These are phyloP conservation scores for Exobasidium rhododendri DNA, from an alignment of 1,284 basidiomycete species.

Conservation along the genomic window DNA sequence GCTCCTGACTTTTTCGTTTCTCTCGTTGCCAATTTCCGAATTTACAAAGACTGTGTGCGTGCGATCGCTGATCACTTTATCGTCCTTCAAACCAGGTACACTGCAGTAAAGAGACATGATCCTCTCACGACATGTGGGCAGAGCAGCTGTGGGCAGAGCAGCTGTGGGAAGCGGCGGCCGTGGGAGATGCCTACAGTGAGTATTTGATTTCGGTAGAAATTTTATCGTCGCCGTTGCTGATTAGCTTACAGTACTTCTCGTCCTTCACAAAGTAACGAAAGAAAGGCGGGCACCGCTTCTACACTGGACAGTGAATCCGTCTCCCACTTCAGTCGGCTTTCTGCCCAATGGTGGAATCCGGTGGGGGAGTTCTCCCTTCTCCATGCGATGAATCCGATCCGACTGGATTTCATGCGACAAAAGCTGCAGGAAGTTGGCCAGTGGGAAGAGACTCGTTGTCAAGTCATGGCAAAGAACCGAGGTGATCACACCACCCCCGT, in stretches of 20 bases:
- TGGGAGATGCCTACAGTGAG: neutral
- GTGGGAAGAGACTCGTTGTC: slow-evolving; percentile 37
- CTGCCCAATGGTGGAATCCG: slow-evolving; percentile 95
- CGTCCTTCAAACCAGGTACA: no score
- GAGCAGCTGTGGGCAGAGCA: neutral
- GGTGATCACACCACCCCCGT: slow-evolving; percentile 45
- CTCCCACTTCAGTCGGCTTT: slow-evolving; percentile 84
- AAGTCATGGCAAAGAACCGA: slow-evolving; percentile 38
- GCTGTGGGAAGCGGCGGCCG: no score
- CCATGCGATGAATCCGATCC: slow-evolving; percentile 91
- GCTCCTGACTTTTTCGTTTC: slow-evolving; percentile 6
- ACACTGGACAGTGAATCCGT: slow-evolving; percentile 66
- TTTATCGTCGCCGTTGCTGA: no score
- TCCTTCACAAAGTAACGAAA: no score
- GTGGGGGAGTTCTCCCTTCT: slow-evolving; percentile 83
- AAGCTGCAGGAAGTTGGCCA: slow-evolving; percentile 60
- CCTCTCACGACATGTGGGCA: neutral
- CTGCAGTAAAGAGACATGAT: neutral
- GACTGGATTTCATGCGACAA: slow-evolving; percentile 78
- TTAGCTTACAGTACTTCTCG: no score
- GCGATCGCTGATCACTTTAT: neutral
- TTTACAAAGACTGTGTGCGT: no score
- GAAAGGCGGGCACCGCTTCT: no score
- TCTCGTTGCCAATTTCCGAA: no score
- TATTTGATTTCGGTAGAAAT: no score